phyloP scores from a whole-genome alignment of 2,329 filamentous ascomycete species.

The Fusarium siculi region DNA sequence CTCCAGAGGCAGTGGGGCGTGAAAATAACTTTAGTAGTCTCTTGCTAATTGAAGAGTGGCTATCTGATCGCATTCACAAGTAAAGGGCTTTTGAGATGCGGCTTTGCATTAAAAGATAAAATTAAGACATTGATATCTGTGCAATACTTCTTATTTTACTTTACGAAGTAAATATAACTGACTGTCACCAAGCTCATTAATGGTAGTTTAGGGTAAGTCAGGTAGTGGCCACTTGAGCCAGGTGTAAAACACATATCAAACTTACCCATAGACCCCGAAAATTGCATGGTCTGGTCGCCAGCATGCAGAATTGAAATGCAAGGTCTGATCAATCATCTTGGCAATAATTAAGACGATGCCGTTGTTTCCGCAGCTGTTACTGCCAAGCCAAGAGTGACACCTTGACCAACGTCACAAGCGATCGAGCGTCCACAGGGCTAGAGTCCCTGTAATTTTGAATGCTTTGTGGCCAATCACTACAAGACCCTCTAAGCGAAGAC shows the following conservation, averaged over 20 bases:
- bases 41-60: not conserved
- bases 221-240: not conserved
- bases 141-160: too few relatives aligned
- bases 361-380: not conserved
- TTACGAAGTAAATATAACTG: too few relatives aligned
- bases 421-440: not conserved
- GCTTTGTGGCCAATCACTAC: not conserved
- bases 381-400: not conserved
- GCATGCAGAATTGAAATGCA: too few relatives aligned
- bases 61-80: rapidly evolving
- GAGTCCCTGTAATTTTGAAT: not conserved
- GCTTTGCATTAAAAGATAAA: rapidly evolving
- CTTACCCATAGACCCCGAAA: rapidly evolving
- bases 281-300: too few relatives aligned
- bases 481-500: rapidly evolving
- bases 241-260: rapidly evolving
- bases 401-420: rapidly evolving
- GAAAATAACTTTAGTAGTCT: not conserved
- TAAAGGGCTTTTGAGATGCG: not conserved
- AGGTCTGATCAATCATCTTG: not conserved
- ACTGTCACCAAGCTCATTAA: not conserved
- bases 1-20: rapidly evolving
- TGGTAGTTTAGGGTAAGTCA: not conserved
- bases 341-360: not conserved
- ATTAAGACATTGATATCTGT: not conserved